These are phyloP conservation scores for Eleusine indica DNA, from an alignment of 176 grass and related monocot genomes.

Conservation along the genomic window DNA sequence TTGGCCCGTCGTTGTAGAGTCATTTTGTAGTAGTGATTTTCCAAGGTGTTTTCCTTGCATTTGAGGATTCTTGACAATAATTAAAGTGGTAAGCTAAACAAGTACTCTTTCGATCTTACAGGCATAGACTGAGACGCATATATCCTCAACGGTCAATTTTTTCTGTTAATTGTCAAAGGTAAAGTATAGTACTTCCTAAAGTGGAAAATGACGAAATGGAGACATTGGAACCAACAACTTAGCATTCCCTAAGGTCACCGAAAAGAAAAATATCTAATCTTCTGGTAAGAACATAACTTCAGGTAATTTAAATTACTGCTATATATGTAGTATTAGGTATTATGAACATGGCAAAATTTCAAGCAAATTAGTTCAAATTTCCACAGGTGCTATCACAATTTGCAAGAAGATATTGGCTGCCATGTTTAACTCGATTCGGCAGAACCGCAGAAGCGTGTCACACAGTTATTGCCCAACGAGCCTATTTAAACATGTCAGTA, in stretches of 20 bases:
- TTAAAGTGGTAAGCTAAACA: background rate
- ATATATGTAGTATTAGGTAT: too few relatives aligned
- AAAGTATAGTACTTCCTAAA: background rate
- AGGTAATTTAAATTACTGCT: too few relatives aligned
- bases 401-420: too few relatives aligned
- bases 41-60: slow-evolving; percentile 33
- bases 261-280: too few relatives aligned
- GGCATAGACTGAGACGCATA: background rate
- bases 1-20: too few relatives aligned
- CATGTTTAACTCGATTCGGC: background rate
- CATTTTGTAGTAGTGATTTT: background rate
- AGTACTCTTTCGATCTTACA: background rate
- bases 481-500: slow-evolving; percentile 5
- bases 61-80: slow-evolving; percentile 13
- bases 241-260: background rate
- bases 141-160: background rate
- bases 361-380: too few relatives aligned
- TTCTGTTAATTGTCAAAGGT: background rate
- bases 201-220: background rate
- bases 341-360: too few relatives aligned
- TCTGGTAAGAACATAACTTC: too few relatives aligned
- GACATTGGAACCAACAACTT: background rate
- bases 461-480: background rate
- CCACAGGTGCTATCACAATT: too few relatives aligned
- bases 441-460: background rate